Evolutionary conservation across 208 protist species (phyloP), one percentile per base, ranked within the genome.

Genomic region (Acanthamoeba royreba): DNA sequence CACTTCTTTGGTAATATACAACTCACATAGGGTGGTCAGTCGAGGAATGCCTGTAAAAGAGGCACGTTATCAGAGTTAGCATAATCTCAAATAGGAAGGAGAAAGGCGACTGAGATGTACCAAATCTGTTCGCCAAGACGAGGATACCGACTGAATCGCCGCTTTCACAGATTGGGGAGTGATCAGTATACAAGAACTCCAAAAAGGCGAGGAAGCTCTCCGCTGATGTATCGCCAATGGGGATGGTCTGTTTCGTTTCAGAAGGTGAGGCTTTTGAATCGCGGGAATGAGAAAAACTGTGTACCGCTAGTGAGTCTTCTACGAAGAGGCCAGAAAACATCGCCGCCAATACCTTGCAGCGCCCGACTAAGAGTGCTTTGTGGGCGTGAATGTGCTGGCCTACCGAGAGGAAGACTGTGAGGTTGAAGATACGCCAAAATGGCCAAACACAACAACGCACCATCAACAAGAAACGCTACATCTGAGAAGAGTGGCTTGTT

Each of bases 1-100:
- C 19, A 94, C 85, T 17, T 58, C 74, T 61, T 94, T 94, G 93
- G 58, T 83, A 33, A 94, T 93, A 55, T 94, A 93, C 35, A 94
- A 85, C 86, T 94, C 93, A 40, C 93, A 94, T 22, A 93, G 53
- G 0, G 79, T 94, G 31, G 92, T n/a, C 85, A 94, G 58, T 4
- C 83, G 58, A 4, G 81, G 53, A 25, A 94, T 28, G 5, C 85
- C 85, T 87, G 79, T 19, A 61, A 61, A 61, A 25, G 19, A 19
- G 19, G 38, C 1, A 85, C 15, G 15, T 85, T 85, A 77, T 31
- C 49, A 19, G 9, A 19, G 49, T 55, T 19, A 55, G 13, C 49
- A 55, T 55, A 9, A n/a, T 3, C 28, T 69, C 28, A 69, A 43
- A 35, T 17, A 81, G 69, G 42, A 35, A 81, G 69, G 28, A 33